Base-by-base conservation (phyloP, 2,329 filamentous ascomycete genomes). In the Exophiala lecanii-corni region DNA sequence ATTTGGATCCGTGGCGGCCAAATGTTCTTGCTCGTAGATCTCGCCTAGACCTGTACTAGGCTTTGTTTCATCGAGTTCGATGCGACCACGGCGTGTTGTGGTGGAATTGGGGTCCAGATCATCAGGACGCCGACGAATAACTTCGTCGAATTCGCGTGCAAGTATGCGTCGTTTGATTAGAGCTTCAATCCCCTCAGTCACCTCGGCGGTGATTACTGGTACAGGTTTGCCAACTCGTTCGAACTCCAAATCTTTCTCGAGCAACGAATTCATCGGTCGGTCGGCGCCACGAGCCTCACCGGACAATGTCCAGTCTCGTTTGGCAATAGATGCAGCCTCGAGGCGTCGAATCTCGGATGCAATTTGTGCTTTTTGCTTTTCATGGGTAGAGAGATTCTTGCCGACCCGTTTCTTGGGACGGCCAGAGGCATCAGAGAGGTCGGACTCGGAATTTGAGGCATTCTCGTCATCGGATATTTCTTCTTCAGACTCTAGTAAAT, bases 201-300 rank as follows among this genome's bases (percentile, higher is more conserved):
- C 75, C 63, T 96, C 89, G 31, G 86, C 83, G 0, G 92, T 97
- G 62, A 96, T 89, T 48, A 97, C 86, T 1, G 91, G 88, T 1
- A 97, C 84, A 1, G 92, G 91, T 64, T 97, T 98, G 59, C 92
- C 92, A 16, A 87, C 81, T 57, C 94, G 82, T 67, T 98, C 92
- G 60, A 97, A 98, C 54, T 97, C 91, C 18, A 98, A 76, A 57
- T 97, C 89, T 67, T 97, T 81, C 61, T 97, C 89, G 1, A 98
- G 78, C 2, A 98, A 76, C 1, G 91, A 96, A 69, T 98, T 97
- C 41, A 88, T 62, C 0, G 92, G 92, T 25, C 92, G 79, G 55
- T 92, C 87, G 1, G 74, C 74, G 2, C 87, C 91, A 36, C 81
- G 76, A 3, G 89, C 89, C 72, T 98, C 92, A 59, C 92, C 92